phyloP scores from a whole-genome alignment of 2,329 filamentous ascomycete species.

The Pseudogymnoascus sp. region DNA sequence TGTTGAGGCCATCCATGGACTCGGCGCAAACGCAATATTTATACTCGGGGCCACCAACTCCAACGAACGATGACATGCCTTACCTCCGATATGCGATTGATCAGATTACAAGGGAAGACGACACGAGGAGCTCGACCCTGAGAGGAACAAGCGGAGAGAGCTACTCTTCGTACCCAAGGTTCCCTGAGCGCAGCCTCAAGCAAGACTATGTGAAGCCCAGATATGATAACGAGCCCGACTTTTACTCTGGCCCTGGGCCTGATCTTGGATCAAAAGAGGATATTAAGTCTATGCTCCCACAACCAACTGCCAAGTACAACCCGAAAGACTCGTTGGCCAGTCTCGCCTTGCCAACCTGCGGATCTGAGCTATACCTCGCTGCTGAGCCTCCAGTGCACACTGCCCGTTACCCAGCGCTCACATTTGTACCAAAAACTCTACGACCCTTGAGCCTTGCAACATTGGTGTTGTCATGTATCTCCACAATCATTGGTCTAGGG shows the following conservation, averaged over 20 bases:
- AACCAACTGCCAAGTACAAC: constrained; percentile 1
- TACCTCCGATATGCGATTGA: constrained; percentile 88
- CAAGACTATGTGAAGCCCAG: neutral
- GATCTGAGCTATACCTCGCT: constrained; percentile 39
- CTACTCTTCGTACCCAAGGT: neutral
- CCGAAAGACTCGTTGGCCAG: constrained; percentile 1
- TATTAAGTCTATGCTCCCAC: neutral
- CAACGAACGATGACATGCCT: constrained; percentile 74
- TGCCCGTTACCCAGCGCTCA: constrained; percentile 44
- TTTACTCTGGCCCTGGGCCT: neutral
- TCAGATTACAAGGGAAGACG: constrained; percentile 68
- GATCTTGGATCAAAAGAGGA: neutral
- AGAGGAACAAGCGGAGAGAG: neutral
- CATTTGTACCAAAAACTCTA: constrained; percentile 64
- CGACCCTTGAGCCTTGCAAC: constrained; percentile 55
- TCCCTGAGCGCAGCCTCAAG: neutral
- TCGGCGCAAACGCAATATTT: constrained; percentile 5
- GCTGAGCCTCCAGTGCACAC: constrained; percentile 36
- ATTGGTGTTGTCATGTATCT: constrained; percentile 52
- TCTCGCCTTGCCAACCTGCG: neutral
- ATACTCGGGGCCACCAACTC: constrained; percentile 46
- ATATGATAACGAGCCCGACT: neutral
- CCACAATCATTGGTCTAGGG: constrained; percentile 65
- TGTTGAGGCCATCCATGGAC: constrained; percentile 16
- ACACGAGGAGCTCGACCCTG: constrained; percentile 37